Conservation (phyloP, 331 rosid genomes). For the Dryas integrifolia region DNA sequence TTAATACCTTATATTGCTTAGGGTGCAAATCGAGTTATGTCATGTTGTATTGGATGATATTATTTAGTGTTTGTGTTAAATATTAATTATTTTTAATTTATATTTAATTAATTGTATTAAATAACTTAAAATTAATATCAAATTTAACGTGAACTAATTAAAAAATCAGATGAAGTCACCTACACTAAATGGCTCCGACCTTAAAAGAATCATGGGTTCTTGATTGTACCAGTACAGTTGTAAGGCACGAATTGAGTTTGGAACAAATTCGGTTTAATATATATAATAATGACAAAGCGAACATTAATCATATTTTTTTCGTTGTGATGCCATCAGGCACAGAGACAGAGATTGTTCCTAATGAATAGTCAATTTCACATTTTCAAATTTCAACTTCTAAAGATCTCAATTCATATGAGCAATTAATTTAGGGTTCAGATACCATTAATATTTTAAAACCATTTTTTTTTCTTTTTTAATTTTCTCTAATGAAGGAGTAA, state of each 20-base stretch:
- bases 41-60: neutral
- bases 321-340: no score
- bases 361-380: neutral
- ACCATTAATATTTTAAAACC: neutral
- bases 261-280: neutral
- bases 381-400: neutral
- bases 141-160: no score
- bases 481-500: neutral
- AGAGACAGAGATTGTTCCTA: neutral
- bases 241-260: neutral
- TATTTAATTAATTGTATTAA: no score
- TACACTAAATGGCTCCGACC: neutral
- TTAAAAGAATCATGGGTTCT: no score
- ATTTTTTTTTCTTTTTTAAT: neutral
- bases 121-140: no score
- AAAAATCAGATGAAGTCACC: no score
- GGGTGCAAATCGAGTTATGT: neutral
- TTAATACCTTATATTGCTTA: neutral
- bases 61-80: neutral
- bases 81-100: no score
- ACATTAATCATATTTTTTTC: neutral
- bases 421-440: neutral
- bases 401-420: neutral
- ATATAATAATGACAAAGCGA: neutral
- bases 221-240: neutral